Evolutionary conservation across 2,329 filamentous ascomycete species (phyloP).

Genomic region (Botryotinia convoluta): DNA sequence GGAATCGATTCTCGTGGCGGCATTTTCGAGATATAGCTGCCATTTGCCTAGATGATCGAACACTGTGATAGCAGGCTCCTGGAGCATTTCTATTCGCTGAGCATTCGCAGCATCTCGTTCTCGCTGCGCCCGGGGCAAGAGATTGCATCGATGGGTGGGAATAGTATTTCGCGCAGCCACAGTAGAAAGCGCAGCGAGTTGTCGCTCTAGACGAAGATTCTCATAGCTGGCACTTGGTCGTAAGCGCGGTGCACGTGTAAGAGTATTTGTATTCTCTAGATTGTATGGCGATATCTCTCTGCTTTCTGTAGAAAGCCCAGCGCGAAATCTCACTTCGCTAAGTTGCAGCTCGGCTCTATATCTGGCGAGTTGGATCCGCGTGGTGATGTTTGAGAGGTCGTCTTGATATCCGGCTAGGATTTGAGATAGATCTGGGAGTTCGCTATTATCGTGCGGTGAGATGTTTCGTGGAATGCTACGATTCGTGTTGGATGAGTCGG

Average conservation of each 20-base stretch:
- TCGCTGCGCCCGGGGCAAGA: background rate
- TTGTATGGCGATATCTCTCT: background rate
- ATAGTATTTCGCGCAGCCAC: background rate
- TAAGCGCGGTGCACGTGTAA: background rate
- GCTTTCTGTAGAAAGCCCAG: background rate
- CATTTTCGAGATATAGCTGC: background rate
- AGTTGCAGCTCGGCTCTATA: background rate
- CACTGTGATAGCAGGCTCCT: background rate
- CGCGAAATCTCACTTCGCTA: rapidly evolving
- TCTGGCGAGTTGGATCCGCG: background rate
- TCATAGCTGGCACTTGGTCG: background rate
- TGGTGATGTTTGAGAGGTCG: background rate
- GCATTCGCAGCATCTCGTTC: background rate
- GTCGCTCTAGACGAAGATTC: background rate
- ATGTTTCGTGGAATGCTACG: background rate
- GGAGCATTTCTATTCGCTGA: rapidly evolving
- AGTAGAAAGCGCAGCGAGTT: background rate
- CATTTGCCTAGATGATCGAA: background rate
- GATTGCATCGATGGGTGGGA: background rate
- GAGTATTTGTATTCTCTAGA: background rate
- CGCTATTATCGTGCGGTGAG: background rate
- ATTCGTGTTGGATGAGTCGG: background rate
- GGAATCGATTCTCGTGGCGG: background rate
- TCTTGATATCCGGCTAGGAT: background rate
- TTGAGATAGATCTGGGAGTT: background rate